Evolutionary conservation across 169 alveolate genomes (phyloP), one percentile per base, ranked within the genome.

Genomic region (Prorocentrum cordatum): DNA sequence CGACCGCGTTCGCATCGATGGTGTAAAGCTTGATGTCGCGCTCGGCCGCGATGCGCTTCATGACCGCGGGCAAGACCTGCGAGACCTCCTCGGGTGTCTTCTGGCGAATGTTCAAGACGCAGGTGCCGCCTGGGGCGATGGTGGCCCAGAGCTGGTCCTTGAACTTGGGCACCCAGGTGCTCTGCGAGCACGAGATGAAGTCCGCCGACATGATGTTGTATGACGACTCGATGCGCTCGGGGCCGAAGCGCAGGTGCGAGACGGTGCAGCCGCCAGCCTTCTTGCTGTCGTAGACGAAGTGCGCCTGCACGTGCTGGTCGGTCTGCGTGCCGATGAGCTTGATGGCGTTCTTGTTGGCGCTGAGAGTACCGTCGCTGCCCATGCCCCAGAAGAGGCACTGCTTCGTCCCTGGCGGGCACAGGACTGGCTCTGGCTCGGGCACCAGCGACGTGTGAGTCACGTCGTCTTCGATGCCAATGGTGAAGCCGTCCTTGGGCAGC

Each of bases 311-410:
- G 58, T 70, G 39, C 31, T 83, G 75, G 61, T 83, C 83, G 12
- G 93, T 91, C 36, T 91, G 39, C 35, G 70, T 91, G 0, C 92
- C 93, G 61, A 92, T 92, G 38, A 92, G 71, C 73, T 92, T 92
- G 66, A 92, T 92, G 38, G 93, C 93, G 68, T 83, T 84, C 61
- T 92, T 92, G 59, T 92, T 92, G 6, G 93, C 93, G 54, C 92
- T 71, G 27, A 92, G 92, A 0, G 93, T 92, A 22, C 93, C 93
- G 70, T 92, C 93, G 32, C 92, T 77, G 35, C 93, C 93, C 33
- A 92, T 67, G 32, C 93, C 93, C 93, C 93, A 92, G 75, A 92
- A 92, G 32, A 92, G 29, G 31, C 93, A 92, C 66, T 92, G 93
- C 3, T 27, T 58, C 1, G 93, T 84, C 79, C 75, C 93, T 18